Evolutionary conservation across 1,139 yeast species (phyloP).

Genomic region (Candida sp.): DNA sequence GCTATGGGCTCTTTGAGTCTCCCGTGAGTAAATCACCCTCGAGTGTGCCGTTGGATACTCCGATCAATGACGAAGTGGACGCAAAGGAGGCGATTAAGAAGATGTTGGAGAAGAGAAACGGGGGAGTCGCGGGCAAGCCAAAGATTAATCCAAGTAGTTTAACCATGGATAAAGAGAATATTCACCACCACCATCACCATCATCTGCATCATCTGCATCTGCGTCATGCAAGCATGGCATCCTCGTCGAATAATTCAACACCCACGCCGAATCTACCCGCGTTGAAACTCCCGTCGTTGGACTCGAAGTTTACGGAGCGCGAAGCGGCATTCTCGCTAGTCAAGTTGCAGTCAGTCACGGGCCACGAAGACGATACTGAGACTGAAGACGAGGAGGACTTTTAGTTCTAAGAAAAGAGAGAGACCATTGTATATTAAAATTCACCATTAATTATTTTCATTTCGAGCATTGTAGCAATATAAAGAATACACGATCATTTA

Average conservation of each 20-base stretch:
- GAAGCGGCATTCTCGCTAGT: slow-evolving; percentile 5
- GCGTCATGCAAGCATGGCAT: too few species aligned
- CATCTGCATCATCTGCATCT: not conserved
- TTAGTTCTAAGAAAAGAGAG: not conserved
- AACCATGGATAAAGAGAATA: not conserved
- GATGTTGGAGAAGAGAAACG: slow-evolving; percentile 19
- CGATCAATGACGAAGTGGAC: slow-evolving; percentile 29
- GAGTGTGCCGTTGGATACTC: slow-evolving; percentile 36
- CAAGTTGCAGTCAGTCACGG: slow-evolving; percentile 2
- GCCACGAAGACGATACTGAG: slow-evolving; percentile 13
- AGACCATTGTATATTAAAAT: not conserved
- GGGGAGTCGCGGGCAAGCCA: not conserved
- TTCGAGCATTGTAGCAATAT: too few species aligned
- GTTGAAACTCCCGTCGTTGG: not conserved
- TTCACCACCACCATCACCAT: not conserved
- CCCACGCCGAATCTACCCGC: not conserved
- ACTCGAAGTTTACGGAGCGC: slow-evolving; percentile 14
- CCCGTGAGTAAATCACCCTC: slow-evolving; percentile 41
- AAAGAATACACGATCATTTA: too few species aligned
- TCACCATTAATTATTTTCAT: too few species aligned
- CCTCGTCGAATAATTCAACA: not conserved
- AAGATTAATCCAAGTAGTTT: not conserved
- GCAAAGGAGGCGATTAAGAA: slow-evolving; percentile 18
- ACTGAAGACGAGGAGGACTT: slow-evolving; percentile 5
- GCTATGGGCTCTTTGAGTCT: slow-evolving; percentile 31